Evolutionary conservation across 495 filamentous ascomycete genomes (phyloP), one percentile per base, ranked within the genome.

Genomic region (Annulohypoxylon nitens): DNA sequence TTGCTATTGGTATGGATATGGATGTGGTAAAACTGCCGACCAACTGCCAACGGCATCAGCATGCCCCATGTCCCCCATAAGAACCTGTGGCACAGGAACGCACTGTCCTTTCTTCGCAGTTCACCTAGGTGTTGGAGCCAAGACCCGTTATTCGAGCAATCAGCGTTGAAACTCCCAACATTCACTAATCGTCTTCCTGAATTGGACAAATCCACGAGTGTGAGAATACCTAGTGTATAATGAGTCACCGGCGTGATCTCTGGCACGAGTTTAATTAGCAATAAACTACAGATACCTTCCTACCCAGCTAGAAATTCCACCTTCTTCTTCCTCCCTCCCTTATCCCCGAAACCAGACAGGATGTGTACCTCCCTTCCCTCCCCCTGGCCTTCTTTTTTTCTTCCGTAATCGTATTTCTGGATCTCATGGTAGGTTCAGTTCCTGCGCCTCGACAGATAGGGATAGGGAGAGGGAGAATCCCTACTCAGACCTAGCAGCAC

Each of bases 191-290:
- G 14, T 69, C 53, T 18, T 33, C 51, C 25, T 6, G 20, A 43
- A 34, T 39, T 50, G 58, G 63, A 50, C 63, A 63, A 36, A 30
- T 30, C 30, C 5, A 30, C 30, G 30, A 30, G 30, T 2, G 30
- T 30, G 30, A 30, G 30, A 30, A 30, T 30, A 30, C 30, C 30
- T 30, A 30, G 30, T 30, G 3, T 30, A 30, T 23, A 30, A 30
- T 30, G 30, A 30, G 5, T 30, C 30, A 30, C 30, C 30, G 30
- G 5, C 30, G 30, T 30, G 58, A 62, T 9, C 4, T 69, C 16
- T 69, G 59, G 59, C 30, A 18, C 67, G 50, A 30, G 50, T 67
- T 51, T 39, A 53, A 60, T 67, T 60, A 57, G 34, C 30, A 30
- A 9, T 30, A 14, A 23, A n/a, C n/a, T 60, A 5, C 36, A 3